phyloP scores from a whole-genome alignment of 495 filamentous ascomycete species.

The Talaromyces adpressus region DNA sequence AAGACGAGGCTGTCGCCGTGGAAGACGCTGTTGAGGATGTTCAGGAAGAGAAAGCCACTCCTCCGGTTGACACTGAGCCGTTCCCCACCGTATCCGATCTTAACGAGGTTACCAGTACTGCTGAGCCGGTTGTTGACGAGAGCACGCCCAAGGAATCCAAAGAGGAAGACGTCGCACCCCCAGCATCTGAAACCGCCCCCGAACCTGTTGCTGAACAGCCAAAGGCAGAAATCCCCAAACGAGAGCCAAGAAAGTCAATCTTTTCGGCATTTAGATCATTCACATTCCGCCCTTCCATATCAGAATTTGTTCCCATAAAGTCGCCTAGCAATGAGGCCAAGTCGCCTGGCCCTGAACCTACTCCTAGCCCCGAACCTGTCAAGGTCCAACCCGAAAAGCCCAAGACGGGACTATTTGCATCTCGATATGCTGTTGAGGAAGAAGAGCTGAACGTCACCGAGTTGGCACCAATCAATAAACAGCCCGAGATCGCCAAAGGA shows the following conservation, averaged over 20 bases:
- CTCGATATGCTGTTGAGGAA: conserved; percentile 26
- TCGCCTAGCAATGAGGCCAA: conserved; percentile 17
- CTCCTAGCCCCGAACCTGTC: conserved; percentile 15
- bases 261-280: conserved; percentile 65
- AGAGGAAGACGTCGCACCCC: background rate
- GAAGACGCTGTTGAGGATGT: background rate
- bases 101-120: background rate
- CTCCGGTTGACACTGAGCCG: background rate
- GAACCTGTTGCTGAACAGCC: conserved; percentile 18
- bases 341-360: conserved; percentile 30
- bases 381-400: conserved; percentile 17
- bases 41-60: background rate
- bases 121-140: background rate
- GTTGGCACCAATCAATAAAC: conserved; percentile 10
- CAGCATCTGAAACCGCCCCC: background rate
- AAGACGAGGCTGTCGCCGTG: conserved; percentile 7
- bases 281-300: conserved; percentile 47
- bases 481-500: conserved; percentile 9
- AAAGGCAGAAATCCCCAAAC: conserved; percentile 15
- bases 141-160: background rate
- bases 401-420: conserved; percentile 28
- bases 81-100: background rate
- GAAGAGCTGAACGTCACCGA: conserved; percentile 15
- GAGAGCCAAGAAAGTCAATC: conserved; percentile 17
- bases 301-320: conserved; percentile 32